Evolutionary conservation across 2,329 filamentous ascomycete species (phyloP).

Genomic region (Penicillium corylophilum): DNA sequence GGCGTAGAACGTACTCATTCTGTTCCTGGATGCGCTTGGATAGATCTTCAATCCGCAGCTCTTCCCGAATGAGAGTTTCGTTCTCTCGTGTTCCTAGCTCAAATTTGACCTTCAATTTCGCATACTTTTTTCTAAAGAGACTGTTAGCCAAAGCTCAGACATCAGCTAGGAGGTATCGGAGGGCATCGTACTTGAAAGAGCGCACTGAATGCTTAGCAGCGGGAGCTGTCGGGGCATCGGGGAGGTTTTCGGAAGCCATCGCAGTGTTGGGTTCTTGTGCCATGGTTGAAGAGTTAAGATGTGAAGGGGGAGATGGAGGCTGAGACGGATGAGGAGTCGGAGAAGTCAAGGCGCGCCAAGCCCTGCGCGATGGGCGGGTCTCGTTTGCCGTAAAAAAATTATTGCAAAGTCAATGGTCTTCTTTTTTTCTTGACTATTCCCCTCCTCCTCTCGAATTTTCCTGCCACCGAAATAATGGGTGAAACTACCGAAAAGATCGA

Average conservation of each 20-base stretch:
- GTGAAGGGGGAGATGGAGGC: not conserved
- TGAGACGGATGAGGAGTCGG: conserved; percentile 7
- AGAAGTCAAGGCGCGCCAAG: conserved; percentile 23
- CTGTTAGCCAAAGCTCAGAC: conserved; percentile 13
- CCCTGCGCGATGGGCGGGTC: conserved; percentile 24
- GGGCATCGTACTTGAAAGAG: conserved; percentile 60
- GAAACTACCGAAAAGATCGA: conserved; percentile 4
- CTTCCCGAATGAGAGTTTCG: conserved; percentile 64
- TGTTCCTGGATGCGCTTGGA: conserved; percentile 83
- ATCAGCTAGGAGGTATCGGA: not conserved
- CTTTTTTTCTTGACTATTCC: not conserved
- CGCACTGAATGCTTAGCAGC: conserved; percentile 59
- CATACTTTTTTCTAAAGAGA: conserved; percentile 75
- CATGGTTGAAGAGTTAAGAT: conserved; percentile 27
- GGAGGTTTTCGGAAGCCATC: conserved; percentile 33
- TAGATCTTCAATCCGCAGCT: conserved; percentile 76
- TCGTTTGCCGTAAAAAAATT: conserved; percentile 33
- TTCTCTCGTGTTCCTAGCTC: conserved; percentile 75
- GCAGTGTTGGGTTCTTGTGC: conserved; percentile 24
- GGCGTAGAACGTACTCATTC: conserved; percentile 69
- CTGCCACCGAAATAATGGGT: not conserved
- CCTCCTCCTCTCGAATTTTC: not conserved
- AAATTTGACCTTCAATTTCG: conserved; percentile 78
- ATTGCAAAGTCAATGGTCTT: not conserved
- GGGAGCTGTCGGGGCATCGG: conserved; percentile 31